Percentiles rank a stretch among this genome's conserved stretches.
phyloP scores from a whole-genome alignment of 352 stramenopile species.

The Phytophthora capsici region DNA sequence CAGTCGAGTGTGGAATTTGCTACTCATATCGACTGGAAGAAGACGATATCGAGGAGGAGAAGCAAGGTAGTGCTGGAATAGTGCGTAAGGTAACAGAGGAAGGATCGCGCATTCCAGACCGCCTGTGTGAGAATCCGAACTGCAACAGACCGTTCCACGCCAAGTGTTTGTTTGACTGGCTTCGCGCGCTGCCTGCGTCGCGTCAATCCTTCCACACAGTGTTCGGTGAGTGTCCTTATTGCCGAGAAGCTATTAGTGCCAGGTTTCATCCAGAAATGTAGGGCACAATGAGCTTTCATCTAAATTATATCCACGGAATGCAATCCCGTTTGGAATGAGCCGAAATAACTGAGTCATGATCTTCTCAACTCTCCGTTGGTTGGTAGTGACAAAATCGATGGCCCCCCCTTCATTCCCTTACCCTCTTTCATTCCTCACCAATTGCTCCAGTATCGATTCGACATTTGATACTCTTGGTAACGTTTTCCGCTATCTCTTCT shows the following conservation, averaged over 20 bases:
- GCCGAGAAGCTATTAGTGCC: slow-evolving; percentile 85
- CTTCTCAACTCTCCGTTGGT: no score
- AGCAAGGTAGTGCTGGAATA: neutral
- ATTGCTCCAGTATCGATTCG: no score
- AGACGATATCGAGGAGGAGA: slow-evolving; percentile 5
- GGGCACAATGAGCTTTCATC: no score
- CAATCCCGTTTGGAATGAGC: no score
- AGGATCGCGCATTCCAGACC: slow-evolving; percentile 67
- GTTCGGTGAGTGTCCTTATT: slow-evolving; percentile 92
- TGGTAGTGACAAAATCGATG: no score
- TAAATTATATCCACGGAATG: no score
- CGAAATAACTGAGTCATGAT: no score
- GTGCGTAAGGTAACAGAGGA: slow-evolving; percentile 1
- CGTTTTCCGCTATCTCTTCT: no score
- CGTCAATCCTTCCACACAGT: slow-evolving; percentile 91
- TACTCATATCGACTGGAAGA: slow-evolving; percentile 82
- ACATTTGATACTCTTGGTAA: no score
- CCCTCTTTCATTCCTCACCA: no score
- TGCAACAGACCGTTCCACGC: slow-evolving; percentile 90
- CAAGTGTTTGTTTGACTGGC: slow-evolving; percentile 90
- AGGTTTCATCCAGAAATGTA: slow-evolving; percentile 56
- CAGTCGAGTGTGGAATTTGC: slow-evolving; percentile 90
- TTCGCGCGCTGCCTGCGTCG: slow-evolving; percentile 87
- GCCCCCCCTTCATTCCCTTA: no score
- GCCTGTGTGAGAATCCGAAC: slow-evolving; percentile 84